Percentiles rank a stretch among this genome's conserved stretches.
Evolutionary conservation across 495 filamentous ascomycete species (phyloP).

Genomic region (Aspergillus ellipticus): DNA sequence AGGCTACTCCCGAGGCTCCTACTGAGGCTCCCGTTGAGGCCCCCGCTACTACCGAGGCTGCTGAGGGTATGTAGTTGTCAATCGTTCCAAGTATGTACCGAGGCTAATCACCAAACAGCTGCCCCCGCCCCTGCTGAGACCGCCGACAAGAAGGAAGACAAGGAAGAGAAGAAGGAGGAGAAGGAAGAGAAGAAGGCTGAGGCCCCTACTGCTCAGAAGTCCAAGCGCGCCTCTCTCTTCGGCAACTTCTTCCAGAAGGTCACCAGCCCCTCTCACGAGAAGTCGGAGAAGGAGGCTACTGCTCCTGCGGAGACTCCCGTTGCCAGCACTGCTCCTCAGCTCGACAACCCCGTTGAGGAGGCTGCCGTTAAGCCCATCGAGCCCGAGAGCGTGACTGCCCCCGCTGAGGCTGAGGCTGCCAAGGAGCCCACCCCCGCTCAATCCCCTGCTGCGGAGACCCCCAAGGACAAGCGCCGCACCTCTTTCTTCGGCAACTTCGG

Average conservation of each 20-base stretch:
- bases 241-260: slow-evolving; percentile 55
- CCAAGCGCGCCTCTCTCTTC: slow-evolving; percentile 52
- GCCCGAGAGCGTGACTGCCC: slow-evolving; percentile 41
- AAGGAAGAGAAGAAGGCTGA: slow-evolving; percentile 37
- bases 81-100: no score
- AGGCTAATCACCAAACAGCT: slow-evolving; percentile 12
- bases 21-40: slow-evolving; percentile 24
- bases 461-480: slow-evolving; percentile 53
- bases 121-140: slow-evolving; percentile 23
- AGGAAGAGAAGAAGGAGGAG: slow-evolving; percentile 28
- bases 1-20: slow-evolving; percentile 24
- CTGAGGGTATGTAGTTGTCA: slow-evolving; percentile 21
- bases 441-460: slow-evolving; percentile 30
- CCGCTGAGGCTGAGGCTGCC: slow-evolving; percentile 38
- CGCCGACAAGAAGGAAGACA: slow-evolving; percentile 31
- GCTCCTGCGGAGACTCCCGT: slow-evolving; percentile 44
- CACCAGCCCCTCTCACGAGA: slow-evolving; percentile 49
- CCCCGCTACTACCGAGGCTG: slow-evolving; percentile 26
- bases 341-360: slow-evolving; percentile 49
- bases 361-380: slow-evolving; percentile 40
- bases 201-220: slow-evolving; percentile 25
- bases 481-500: slow-evolving; percentile 54
- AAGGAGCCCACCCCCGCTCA: slow-evolving; percentile 34
- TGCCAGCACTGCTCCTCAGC: slow-evolving; percentile 48
- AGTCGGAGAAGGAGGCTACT: slow-evolving; percentile 49